Percentiles rank a stretch among this genome's conserved stretches.
Evolutionary conservation across 345 rosid genomes (phyloP).

Genomic region (Aquilaria malaccensis): DNA sequence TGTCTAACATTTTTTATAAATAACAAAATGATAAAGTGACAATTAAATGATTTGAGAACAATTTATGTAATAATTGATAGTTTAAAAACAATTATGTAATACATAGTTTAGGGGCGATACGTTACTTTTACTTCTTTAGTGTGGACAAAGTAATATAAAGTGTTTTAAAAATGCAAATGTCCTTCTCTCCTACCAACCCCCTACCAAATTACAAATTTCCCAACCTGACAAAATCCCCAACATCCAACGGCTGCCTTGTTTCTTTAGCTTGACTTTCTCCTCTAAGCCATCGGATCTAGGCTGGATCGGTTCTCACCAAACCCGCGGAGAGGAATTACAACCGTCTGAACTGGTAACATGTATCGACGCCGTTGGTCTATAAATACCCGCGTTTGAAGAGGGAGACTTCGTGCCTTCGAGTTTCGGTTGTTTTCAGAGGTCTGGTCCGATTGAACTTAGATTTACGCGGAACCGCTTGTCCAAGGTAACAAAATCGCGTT

Average conservation of each 20-base stretch:
- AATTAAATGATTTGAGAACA: no score
- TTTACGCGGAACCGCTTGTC: conserved; percentile 6
- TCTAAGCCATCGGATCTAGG: background rate
- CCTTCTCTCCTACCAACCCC: conserved; percentile 32
- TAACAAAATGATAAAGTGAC: no score
- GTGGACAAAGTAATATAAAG: background rate
- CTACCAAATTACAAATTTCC: background rate
- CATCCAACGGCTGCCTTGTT: conserved; percentile 17
- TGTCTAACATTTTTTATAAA: no score
- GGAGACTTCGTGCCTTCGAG: conserved; percentile 5
- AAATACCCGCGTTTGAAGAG: conserved; percentile 9
- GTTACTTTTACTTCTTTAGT: no score
- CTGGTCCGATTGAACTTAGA: conserved; percentile 16
- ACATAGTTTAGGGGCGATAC: no score
- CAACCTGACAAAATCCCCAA: background rate
- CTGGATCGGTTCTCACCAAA: conserved; percentile 2
- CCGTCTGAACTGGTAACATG: conserved; percentile 14
- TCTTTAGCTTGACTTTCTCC: background rate
- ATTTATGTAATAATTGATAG: no score
- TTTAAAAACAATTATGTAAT: no score
- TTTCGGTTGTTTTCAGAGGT: background rate
- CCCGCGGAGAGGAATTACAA: conserved; percentile 11
- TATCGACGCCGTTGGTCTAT: conserved; percentile 14
- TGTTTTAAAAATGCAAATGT: conserved; percentile 7
- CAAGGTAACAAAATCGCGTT: conserved; percentile 7